phyloP scores from a whole-genome alignment of 2,329 filamentous ascomycete genomes.

The Fusarium ramigenum region DNA sequence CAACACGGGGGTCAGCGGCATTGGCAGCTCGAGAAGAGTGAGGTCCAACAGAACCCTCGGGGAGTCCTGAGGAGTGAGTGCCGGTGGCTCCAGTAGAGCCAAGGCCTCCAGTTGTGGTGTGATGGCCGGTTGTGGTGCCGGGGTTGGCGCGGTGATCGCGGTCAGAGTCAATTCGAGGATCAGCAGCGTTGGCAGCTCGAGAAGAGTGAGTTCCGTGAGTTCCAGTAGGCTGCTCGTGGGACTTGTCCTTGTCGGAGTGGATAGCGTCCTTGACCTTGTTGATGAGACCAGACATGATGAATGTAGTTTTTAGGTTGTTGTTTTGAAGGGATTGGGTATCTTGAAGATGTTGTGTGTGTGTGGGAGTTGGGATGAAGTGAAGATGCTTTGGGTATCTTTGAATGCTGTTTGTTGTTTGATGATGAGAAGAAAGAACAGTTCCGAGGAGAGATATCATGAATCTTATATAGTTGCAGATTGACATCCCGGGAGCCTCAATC shows the following conservation, averaged over 20 bases:
- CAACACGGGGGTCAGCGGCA: no score
- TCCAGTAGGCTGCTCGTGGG: slow-evolving; percentile 31
- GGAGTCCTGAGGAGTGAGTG: no score
- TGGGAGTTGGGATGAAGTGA: slow-evolving; percentile 2
- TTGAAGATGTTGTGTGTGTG: neutral
- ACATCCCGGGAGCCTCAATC: slow-evolving; percentile 12
- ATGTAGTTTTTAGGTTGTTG: slow-evolving; percentile 9
- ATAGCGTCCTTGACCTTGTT: slow-evolving; percentile 69
- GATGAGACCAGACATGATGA: slow-evolving; percentile 64
- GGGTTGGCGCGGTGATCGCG: slow-evolving; percentile 51
- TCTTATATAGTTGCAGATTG: slow-evolving; percentile 38
- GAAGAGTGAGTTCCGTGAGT: slow-evolving; percentile 4
- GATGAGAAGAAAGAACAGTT: neutral
- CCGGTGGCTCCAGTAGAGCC: no score
- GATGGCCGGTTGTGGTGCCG: slow-evolving; percentile 43
- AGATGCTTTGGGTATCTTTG: slow-evolving; percentile 36
- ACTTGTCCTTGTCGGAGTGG: slow-evolving; percentile 57
- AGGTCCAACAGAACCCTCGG: no score
- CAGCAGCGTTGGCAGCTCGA: slow-evolving; percentile 54
- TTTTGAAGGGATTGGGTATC: slow-evolving; percentile 18
- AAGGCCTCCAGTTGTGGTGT: no score
- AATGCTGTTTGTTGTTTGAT: slow-evolving; percentile 24
- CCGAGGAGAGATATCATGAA: neutral
- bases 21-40: no score
- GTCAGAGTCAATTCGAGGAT: slow-evolving; percentile 65